Evolutionary conservation across 148 eudicot species (phyloP).

Genomic region (Simmondsia chinensis): DNA sequence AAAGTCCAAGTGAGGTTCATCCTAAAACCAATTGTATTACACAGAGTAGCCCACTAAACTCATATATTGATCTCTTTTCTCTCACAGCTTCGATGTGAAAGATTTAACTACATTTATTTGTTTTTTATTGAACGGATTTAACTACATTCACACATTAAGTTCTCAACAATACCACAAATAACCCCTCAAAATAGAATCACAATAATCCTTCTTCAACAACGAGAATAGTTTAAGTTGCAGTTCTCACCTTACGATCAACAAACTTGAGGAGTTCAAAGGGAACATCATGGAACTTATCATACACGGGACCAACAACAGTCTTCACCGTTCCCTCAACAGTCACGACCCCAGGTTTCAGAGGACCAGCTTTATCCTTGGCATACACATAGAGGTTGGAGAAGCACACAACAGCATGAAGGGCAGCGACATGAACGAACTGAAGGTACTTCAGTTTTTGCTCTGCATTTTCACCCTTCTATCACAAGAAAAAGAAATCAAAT

Average conservation of each 20-base stretch:
- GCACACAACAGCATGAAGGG: slow-evolving; percentile 50
- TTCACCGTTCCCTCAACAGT: slow-evolving; percentile 87
- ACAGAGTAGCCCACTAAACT: too few species aligned
- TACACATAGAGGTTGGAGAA: slow-evolving; percentile 58
- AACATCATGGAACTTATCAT: slow-evolving; percentile 62
- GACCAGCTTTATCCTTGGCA: slow-evolving; percentile 90
- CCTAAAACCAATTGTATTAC: too few species aligned
- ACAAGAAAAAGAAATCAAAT: not conserved
- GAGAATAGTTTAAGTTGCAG: too few species aligned
- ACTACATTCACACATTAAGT: too few species aligned
- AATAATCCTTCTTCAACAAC: too few species aligned
- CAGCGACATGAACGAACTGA: slow-evolving; percentile 61
- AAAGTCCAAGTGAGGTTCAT: too few species aligned
- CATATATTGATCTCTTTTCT: too few species aligned
- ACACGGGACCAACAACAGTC: slow-evolving; percentile 86
- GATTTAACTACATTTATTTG: too few species aligned
- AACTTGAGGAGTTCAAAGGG: slow-evolving; percentile 81
- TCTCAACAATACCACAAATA: too few species aligned
- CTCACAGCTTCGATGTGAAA: too few species aligned
- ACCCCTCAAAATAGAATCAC: too few species aligned
- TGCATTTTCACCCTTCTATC: slow-evolving; percentile 33
- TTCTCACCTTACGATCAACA: slow-evolving; percentile 84
- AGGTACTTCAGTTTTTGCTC: slow-evolving; percentile 68
- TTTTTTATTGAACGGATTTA: too few species aligned
- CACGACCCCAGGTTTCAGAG: slow-evolving; percentile 80